Base-by-base conservation (phyloP, 2,329 filamentous ascomycete species). In the Aspergillus ustus region DNA sequence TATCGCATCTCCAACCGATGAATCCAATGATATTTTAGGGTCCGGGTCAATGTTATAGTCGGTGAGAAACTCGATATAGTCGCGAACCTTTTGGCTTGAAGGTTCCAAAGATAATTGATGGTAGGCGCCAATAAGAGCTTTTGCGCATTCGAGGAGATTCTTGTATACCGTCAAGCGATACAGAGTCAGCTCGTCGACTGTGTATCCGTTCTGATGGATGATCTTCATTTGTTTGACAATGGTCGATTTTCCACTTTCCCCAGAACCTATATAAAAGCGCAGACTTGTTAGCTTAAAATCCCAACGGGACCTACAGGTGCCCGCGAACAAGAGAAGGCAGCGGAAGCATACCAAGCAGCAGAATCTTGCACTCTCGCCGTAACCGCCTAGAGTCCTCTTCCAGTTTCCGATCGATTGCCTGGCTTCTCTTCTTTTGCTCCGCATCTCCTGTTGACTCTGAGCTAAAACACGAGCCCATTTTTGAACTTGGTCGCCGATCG, bases 181-280 rank as follows among this genome's bases (percentile, higher is more conserved):
- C 75, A 97, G 90, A 72, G 91, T 91, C 53, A 98, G 85, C 79
- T 99, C 95, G 72, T 98, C 94, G 69, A 92, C 88, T 11, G 92
- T 93, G 80, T 99, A 99, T 63, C 95, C 95, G 80, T 97, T 97
- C 72, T 98, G 90, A 75, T 99, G 95, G 74, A 99, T 98, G 71
- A 99, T 99, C 81, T 98, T 99, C 95, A 99, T 99, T 84, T 99
- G 95, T 80, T 99, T 99, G 70, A 99, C 95, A 72, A 99, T 98
- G 9, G 95, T 99, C 61, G 95, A 98, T 81, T 99, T 99, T 69
- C 95, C 95, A 79, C 94, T 98, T 82, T 99, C 95, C 68, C 95
- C 95, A 67, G 95, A 98, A 68, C 95, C 95, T 97, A 76, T 52
- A 63, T 54, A 34, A 55, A 25, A 61, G 58, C 57, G 53, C 63